phyloP scores from a whole-genome alignment of 148 eudicot genomes.

The Talinum fruticosum region DNA sequence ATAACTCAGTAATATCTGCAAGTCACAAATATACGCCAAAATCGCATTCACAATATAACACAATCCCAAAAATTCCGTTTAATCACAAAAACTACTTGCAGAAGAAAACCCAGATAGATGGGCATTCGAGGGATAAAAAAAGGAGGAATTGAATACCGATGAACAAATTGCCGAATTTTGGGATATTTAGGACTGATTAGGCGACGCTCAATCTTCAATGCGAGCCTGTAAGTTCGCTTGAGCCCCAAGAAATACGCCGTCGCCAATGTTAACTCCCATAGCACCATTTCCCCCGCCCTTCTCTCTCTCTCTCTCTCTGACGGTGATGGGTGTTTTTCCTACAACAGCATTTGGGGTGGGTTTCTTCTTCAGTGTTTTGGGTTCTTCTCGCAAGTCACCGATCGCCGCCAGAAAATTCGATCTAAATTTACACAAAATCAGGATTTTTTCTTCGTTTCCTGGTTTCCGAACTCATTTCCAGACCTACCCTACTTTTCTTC shows the following conservation, averaged over 20 bases:
- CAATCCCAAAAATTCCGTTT: not conserved
- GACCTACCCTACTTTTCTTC: not conserved
- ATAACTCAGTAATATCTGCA: not conserved
- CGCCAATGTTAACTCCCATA: slow-evolving; percentile 84
- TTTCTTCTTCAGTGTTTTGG: not conserved
- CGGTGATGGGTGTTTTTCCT: not conserved
- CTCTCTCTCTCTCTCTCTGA: not conserved
- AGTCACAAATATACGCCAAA: not conserved
- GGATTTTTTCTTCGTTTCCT: not conserved
- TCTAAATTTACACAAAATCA: not conserved
- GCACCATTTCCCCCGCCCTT: slow-evolving; percentile 42
- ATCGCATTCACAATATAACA: not conserved
- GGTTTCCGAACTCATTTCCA: not conserved
- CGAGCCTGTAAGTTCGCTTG: slow-evolving; percentile 66
- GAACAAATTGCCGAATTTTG: slow-evolving; percentile 59
- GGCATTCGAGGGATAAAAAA: not conserved
- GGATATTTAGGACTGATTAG: slow-evolving; percentile 47
- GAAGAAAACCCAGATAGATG: not conserved
- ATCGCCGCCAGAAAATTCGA: slow-evolving; percentile 19
- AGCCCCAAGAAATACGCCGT: slow-evolving; percentile 89
- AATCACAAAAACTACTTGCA: too few species aligned
- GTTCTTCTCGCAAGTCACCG: not conserved
- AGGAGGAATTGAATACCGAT: slow-evolving; percentile 38
- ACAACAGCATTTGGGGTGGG: too few species aligned
- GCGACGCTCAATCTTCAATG: slow-evolving; percentile 72